A percentile compares a stretch with the other conserved stretches of the same genome.
Conservation (phyloP, 768 basidiomycete genomes). For the Boletus pseudo-olivaceus region DNA sequence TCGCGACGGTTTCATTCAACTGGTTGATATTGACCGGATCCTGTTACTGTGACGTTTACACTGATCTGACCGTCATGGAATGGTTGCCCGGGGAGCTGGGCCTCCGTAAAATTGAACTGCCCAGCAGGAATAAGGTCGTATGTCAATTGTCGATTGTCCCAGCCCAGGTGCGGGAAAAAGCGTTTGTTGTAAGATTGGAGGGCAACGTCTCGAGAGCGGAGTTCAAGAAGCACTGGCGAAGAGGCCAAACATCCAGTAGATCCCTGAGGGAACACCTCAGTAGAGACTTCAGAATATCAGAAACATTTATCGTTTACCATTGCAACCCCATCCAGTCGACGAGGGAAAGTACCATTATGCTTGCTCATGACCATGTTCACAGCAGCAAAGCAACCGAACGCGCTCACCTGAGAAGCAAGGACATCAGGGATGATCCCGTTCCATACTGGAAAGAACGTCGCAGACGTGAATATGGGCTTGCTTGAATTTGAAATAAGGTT, state of each 20-base stretch:
- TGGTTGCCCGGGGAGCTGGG: constrained; percentile 66
- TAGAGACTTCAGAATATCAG: background rate
- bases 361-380: constrained; percentile 76
- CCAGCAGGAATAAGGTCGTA: constrained; percentile 70
- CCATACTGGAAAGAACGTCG: constrained; percentile 86
- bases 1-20: constrained; percentile 52
- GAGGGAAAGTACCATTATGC: constrained; percentile 89
- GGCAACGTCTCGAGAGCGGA: constrained; percentile 75
- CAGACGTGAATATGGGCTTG: constrained; percentile 64
- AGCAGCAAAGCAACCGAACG: constrained; percentile 70
- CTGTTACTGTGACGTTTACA: constrained; percentile 49
- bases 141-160: constrained; percentile 53
- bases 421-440: constrained; percentile 79
- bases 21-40: constrained; percentile 55
- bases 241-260: constrained; percentile 89
- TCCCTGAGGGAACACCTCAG: constrained; percentile 47
- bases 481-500: constrained; percentile 67
- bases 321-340: constrained; percentile 68
- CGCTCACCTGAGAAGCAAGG: constrained; percentile 48
- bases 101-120: constrained; percentile 73
- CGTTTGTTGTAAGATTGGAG: constrained; percentile 57
- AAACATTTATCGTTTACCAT: constrained; percentile 46
- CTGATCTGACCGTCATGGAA: constrained; percentile 34
- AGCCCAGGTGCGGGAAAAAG: constrained; percentile 48
- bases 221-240: constrained; percentile 77